Conservation (phyloP, 257 asterid species). For the Marsdenia floribunda region DNA sequence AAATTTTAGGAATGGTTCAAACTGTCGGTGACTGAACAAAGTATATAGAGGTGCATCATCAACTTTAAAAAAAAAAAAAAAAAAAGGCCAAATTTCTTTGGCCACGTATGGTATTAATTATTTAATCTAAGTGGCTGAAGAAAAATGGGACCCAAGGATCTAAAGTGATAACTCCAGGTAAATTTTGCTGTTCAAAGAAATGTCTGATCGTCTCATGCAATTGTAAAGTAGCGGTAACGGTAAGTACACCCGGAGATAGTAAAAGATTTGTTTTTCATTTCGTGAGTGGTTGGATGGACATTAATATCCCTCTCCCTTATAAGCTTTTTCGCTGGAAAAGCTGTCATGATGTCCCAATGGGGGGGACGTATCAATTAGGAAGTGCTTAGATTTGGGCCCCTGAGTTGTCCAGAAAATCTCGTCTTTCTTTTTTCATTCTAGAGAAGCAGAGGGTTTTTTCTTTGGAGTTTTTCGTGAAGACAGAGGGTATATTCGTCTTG, state of each 20-base stretch:
- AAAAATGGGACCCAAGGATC: neutral
- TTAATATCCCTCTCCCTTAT: slow-evolving; percentile 18
- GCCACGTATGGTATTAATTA: slow-evolving; percentile 15
- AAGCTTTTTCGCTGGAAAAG: slow-evolving; percentile 15
- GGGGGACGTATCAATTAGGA: slow-evolving; percentile 7
- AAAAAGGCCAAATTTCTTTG: slow-evolving; percentile 11
- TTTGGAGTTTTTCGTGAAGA: slow-evolving; percentile 12
- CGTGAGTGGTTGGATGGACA: slow-evolving; percentile 34
- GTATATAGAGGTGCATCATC: neutral
- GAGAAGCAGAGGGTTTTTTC: neutral
- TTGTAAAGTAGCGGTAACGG: slow-evolving; percentile 10
- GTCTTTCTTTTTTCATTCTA: slow-evolving; percentile 13
- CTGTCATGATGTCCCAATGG: slow-evolving; percentile 16
- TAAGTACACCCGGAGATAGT: slow-evolving; percentile 18
- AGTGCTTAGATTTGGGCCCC: slow-evolving; percentile 22
- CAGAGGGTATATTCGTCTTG: slow-evolving; percentile 35
- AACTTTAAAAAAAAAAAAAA: neutral
- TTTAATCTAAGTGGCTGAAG: neutral
- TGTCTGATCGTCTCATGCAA: slow-evolving; percentile 20
- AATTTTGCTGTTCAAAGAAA: slow-evolving; percentile 23
- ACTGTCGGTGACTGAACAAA: slow-evolving; percentile 21
- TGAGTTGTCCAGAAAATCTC: slow-evolving; percentile 18
- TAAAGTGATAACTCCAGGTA: slow-evolving; percentile 14
- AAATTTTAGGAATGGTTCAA: neutral
- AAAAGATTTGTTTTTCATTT: slow-evolving; percentile 23